Evolutionary conservation across 495 filamentous ascomycete species (phyloP).

Genomic region (Baudoinia panamericana): DNA sequence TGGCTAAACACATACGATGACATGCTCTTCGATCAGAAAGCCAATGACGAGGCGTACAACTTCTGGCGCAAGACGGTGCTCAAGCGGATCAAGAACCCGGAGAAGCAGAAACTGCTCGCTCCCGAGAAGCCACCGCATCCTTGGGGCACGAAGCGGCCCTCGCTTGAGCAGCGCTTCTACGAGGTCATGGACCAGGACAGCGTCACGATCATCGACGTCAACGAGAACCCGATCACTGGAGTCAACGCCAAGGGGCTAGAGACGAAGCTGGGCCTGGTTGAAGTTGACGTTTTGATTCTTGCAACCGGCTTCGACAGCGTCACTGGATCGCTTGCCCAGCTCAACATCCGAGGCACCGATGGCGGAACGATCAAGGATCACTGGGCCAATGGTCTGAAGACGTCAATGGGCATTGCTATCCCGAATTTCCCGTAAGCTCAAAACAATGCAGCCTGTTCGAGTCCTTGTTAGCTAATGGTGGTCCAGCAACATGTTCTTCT

Average conservation of each 20-base stretch:
- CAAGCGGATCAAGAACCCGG: conserved; percentile 37
- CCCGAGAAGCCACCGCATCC: conserved; percentile 40
- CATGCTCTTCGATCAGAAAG: conserved; percentile 31
- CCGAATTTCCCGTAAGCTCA: conserved; percentile 11
- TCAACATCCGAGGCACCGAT: conserved; percentile 34
- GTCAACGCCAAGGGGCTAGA: conserved; percentile 35
- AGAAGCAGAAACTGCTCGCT: conserved; percentile 37
- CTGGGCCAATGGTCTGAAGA: conserved; percentile 36
- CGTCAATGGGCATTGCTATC: conserved; percentile 35
- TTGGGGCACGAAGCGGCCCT: conserved; percentile 44
- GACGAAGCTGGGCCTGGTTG: conserved; percentile 27
- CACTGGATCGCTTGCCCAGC: conserved; percentile 36
- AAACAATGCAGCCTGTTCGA: too few relatives aligned
- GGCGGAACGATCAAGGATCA: conserved; percentile 30
- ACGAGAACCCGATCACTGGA: conserved; percentile 36
- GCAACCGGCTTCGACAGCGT: conserved; percentile 44
- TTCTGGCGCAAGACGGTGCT: conserved; percentile 45
- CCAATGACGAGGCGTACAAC: conserved; percentile 38
- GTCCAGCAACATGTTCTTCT: conserved; percentile 42
- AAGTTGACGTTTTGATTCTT: conserved; percentile 37
- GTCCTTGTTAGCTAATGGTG: too few relatives aligned
- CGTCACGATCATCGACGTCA: conserved; percentile 43
- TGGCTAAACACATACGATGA: conserved; percentile 41
- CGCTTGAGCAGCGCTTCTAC: conserved; percentile 43
- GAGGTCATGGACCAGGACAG: conserved; percentile 44